Evolutionary conservation across 2,329 filamentous ascomycete genomes (phyloP).

Genomic region (Diaporthe humulicola): DNA sequence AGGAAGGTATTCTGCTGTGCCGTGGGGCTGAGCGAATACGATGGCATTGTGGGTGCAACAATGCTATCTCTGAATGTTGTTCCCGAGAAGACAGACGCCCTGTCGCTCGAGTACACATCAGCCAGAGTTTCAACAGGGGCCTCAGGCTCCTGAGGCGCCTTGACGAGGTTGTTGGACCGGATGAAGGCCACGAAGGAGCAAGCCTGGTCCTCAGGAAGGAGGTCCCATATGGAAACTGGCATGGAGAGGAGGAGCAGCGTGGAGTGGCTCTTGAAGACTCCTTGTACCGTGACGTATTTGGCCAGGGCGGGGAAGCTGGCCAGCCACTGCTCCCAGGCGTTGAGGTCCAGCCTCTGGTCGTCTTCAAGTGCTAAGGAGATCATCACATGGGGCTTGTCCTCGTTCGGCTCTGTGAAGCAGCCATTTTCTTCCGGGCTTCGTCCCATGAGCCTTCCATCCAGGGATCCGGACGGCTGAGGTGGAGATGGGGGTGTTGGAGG

Average conservation of each 20-base stretch:
- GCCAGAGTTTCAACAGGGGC: constrained; percentile 9
- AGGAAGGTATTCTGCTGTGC: neutral
- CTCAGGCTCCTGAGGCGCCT: constrained; percentile 46
- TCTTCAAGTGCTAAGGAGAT: constrained; percentile 71
- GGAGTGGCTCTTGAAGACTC: constrained; percentile 72
- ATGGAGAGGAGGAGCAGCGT: constrained; percentile 70
- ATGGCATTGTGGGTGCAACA: constrained; percentile 40
- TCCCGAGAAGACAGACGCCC: constrained; percentile 48
- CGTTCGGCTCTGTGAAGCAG: constrained; percentile 59
- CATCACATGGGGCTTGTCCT: constrained; percentile 71
- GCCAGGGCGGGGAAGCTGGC: constrained; percentile 68
- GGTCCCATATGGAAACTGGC: constrained; percentile 71
- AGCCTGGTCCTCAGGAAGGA: constrained; percentile 69
- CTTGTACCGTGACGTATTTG: constrained; percentile 72
- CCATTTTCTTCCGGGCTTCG: constrained; percentile 39
- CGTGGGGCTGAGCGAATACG: constrained; percentile 32
- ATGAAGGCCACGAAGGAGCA: constrained; percentile 72
- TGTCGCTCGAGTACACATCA: constrained; percentile 41
- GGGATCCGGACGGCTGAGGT: constrained; percentile 45
- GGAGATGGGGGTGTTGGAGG: constrained; percentile 57
- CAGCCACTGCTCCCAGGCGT: constrained; percentile 71
- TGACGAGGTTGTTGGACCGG: constrained; percentile 67
- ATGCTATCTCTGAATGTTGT: constrained; percentile 46
- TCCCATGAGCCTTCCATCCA: constrained; percentile 30
- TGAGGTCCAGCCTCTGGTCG: constrained; percentile 68